phyloP scores from a whole-genome alignment of 805 yeast species.

The Zygosaccharomyces pseudorouxii region DNA sequence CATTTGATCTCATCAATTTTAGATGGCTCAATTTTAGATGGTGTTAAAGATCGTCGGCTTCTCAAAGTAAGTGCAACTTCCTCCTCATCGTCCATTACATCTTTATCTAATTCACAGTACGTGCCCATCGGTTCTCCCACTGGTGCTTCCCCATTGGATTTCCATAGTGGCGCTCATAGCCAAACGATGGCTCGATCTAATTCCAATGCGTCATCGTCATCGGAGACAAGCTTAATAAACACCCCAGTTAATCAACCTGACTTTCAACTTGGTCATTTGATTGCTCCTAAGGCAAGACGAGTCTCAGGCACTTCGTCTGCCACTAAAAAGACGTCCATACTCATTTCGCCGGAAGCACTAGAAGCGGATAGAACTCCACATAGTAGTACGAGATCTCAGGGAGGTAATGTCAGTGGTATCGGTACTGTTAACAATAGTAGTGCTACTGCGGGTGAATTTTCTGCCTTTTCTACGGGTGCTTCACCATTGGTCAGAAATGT shows the following conservation, averaged over 20 bases:
- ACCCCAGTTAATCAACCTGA: conserved; percentile 9
- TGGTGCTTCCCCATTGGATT: conserved; percentile 10
- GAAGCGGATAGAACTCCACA: conserved; percentile 11
- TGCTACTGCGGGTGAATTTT: conserved; percentile 6
- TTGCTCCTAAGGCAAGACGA: conserved; percentile 20
- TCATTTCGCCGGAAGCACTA: conserved; percentile 12
- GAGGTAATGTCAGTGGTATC: neutral
- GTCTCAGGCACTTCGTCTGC: conserved; percentile 10
- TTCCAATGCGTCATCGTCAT: conserved; percentile 13
- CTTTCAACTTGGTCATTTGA: conserved; percentile 10
- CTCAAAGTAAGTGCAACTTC: conserved; percentile 11
- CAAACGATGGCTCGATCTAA: conserved; percentile 10
- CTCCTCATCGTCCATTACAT: conserved; percentile 12
- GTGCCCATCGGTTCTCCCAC: conserved; percentile 4
- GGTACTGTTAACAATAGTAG: neutral
- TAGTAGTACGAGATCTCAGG: conserved; percentile 3
- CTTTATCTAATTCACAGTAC: conserved; percentile 14
- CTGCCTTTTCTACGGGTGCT: conserved; percentile 10
- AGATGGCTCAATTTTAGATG: conserved; percentile 23
- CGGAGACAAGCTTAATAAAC: conserved; percentile 10
- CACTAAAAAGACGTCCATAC: conserved; percentile 8
- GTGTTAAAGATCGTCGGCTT: conserved; percentile 15
- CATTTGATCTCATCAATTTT: conserved; percentile 26
- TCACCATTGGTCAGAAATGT: conserved; percentile 15
- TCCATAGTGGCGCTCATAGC: conserved; percentile 2